Conservation (phyloP, 148 eudicot genomes). For the Nepenthes mirabilis region DNA sequence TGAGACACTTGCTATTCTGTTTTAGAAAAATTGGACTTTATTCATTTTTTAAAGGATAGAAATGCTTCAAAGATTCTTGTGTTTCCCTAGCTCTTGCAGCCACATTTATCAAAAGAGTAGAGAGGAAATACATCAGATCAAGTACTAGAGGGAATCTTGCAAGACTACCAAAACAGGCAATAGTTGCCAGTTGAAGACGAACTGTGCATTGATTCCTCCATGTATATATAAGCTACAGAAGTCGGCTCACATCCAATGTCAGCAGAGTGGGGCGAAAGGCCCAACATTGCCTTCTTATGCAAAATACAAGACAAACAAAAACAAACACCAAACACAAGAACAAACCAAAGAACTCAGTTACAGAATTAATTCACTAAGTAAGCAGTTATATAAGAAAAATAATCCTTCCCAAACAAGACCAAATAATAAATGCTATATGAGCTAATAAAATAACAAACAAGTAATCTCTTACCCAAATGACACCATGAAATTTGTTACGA, state of each 20-base stretch:
- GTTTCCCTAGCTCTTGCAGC: slow-evolving; percentile 7
- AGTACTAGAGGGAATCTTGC: slow-evolving; percentile 35
- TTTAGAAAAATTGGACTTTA: background rate
- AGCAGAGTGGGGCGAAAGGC: slow-evolving; percentile 87
- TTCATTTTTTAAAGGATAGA: background rate
- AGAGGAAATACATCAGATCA: slow-evolving; percentile 32
- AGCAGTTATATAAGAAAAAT: slow-evolving; percentile 16
- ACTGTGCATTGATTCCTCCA: slow-evolving; percentile 77
- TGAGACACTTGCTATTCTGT: background rate
- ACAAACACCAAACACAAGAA: slow-evolving; percentile 94
- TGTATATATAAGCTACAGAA: slow-evolving; percentile 87
- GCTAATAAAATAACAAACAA: too few species aligned
- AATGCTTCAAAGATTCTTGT: background rate
- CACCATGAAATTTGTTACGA: too few species aligned
- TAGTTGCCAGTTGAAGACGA: slow-evolving; percentile 86
- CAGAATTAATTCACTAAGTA: slow-evolving; percentile 43
- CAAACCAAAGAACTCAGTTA: slow-evolving; percentile 84
- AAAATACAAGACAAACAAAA: slow-evolving; percentile 59
- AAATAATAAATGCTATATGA: background rate
- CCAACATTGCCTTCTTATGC: slow-evolving; percentile 99
- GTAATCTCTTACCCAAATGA: too few species aligned
- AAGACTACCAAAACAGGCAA: slow-evolving; percentile 88
- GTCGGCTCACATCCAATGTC: slow-evolving; percentile 97
- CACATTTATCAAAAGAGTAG: slow-evolving; percentile 5
- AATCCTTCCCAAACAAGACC: slow-evolving; percentile 10